Base-by-base conservation (phyloP, 345 rosid genomes). In the Citrus unshiu region DNA sequence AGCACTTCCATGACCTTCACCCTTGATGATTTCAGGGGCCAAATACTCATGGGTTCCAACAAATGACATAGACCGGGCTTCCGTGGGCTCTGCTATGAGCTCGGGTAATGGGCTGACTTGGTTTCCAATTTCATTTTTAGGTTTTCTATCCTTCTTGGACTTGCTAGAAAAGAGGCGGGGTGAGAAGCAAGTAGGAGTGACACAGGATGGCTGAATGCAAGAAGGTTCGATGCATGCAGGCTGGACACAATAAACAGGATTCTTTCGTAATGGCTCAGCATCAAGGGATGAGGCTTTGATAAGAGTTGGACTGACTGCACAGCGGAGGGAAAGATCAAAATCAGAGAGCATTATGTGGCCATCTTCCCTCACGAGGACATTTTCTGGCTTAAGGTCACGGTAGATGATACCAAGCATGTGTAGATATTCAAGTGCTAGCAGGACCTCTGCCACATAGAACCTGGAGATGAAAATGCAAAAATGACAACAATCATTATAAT, bases 1-100 rank as follows among this genome's bases (percentile, higher is more conserved):
- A 3, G 98, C 98, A 83, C 96, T 93, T 75, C 98, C 98, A 83
- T 94, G 97, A 72, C 98, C 98, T 88, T 92, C 98, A 4, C 98
- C 98, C 82, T 92, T 91, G 32, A 94, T 93, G 49, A 94, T 94
- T 89, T 94, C 98, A 0, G 94, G 97, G 29, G 98, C 98, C 79
- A 94, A 88, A 83, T 94, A 92, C 81, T 94, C 95, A 3, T 93
- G 98, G 63, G 97, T 94, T 77, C 98, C 98, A 24, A 93, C 97
- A 81, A 94, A 94, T 6, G 98, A 94, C 98, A 94, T 94, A 22
- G 97, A 94, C 72, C 96, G 91, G 7, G 97, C 98, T 13, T 91
- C 95, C 0, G 95, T 93, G 70, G 98, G 98, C 86, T 94, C 98
- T 0, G 98, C 97, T 21, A 94, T 81, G 72, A 94, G 93, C 90